Base-by-base conservation (phyloP, 495 filamentous ascomycete species). In the Neurospora terricola region DNA sequence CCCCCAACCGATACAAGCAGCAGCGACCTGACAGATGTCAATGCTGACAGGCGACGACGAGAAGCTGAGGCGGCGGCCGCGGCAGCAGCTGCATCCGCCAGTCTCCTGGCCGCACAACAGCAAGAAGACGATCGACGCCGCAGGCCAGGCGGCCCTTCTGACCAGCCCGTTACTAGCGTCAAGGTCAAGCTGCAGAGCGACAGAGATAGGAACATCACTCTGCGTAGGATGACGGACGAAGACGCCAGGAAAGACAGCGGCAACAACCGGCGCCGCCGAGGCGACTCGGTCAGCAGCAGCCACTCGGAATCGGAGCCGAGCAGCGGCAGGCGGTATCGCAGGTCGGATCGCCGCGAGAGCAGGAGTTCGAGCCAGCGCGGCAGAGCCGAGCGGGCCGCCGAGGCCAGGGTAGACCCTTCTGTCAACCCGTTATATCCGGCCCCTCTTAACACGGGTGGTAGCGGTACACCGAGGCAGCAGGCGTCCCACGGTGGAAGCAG, bases 101-200 rank as follows among this genome's bases (percentile, higher is more conserved):
- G 81, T 5, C 77, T 76, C 10, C 71, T 85, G 1, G 81, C 82
- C 4, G 79, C 79, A 3, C 76, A 82, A 72, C 81, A 66, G 5
- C 54, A 66, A 1, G 54, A 85, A 73, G 81, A 83, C 12, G 80
- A 84, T 23, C 72, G 74, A 6, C 77, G 76, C 11, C 82, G 81
- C 43, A 81, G 83, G n/a, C n/a, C n/a, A 42, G 77, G 80, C 48
- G 81, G 81, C 45, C 82, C 86, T 14, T 81, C 83, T 18, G 88
- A 87, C 14, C 88, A 89, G 21, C 90, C 93, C 39, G 14, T 42
- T 42, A 42, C 39, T 3, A 91, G 89, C 71, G 89, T 96, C 69
- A 93, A 93, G 81, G 86, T 97, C 36, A 91, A 91, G 79, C 90
- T 94, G 83, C 90, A 93, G 81, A 87, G 90, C 70, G 91, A 97